Percentiles rank a stretch among this genome's conserved stretches.
These are phyloP conservation scores for Myotisia sp. DNA, from an alignment of 2,329 filamentous ascomycete species.

Conservation along the genomic window DNA sequence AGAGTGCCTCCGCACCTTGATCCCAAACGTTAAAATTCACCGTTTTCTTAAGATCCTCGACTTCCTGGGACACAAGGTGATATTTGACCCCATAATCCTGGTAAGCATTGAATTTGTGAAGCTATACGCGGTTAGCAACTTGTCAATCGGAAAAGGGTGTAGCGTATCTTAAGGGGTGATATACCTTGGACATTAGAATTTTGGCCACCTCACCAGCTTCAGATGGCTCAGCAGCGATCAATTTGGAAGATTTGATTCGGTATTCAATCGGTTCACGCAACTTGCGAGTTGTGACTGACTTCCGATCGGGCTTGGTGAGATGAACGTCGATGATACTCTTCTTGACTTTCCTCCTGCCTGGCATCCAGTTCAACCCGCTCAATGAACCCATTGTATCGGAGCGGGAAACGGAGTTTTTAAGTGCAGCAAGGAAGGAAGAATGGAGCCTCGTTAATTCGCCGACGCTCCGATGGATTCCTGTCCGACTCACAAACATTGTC, in stretches of 20 bases:
- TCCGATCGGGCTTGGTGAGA: conserved; percentile 5
- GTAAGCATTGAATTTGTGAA: conserved; percentile 71
- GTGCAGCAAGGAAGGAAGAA: conserved; percentile 60
- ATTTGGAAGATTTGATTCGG: conserved; percentile 24
- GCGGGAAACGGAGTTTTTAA: conserved; percentile 53
- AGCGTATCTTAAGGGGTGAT: too few species aligned
- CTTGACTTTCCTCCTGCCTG: conserved; percentile 29
- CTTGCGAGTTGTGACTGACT: conserved; percentile 12
- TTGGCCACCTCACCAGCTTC: conserved; percentile 41
- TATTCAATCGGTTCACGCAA: conserved; percentile 18
- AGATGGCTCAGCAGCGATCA: conserved; percentile 36
- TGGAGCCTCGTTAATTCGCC: conserved; percentile 71
- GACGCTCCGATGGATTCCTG: conserved; percentile 64
- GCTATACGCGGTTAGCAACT: too few species aligned
- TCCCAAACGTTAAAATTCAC: conserved; percentile 70
- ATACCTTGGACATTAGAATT: conserved; percentile 31
- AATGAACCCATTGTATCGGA: background rate
- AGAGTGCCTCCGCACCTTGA: conserved; percentile 69
- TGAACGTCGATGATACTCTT: conserved; percentile 34
- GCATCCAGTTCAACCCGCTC: conserved; percentile 13
- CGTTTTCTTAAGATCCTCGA: conserved; percentile 52
- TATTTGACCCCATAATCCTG: conserved; percentile 87
- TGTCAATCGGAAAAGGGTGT: too few species aligned
- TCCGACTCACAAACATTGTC: conserved; percentile 55
- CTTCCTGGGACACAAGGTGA: conserved; percentile 66